These are phyloP conservation scores for Mucor saturninus DNA, from an alignment of 371 early-diverging fungal genomes.

Conservation along the genomic window DNA sequence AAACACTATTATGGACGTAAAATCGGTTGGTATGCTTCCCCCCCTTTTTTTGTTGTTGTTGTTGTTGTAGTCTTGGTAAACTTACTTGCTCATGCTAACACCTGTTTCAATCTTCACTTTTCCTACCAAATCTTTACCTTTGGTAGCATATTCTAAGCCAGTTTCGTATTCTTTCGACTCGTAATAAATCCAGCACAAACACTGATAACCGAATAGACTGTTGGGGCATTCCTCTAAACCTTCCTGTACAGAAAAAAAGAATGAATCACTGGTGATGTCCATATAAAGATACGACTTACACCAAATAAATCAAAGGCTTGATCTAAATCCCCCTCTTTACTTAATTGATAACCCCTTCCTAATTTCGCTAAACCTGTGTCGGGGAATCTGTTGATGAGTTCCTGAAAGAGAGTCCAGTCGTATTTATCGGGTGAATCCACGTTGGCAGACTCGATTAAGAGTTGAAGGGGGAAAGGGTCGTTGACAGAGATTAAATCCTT, in stretches of 20 bases:
- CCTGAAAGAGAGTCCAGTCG: slow-evolving; percentile 45
- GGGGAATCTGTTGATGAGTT: slow-evolving; percentile 51
- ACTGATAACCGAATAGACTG: slow-evolving; percentile 57
- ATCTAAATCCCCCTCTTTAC: slow-evolving; percentile 46
- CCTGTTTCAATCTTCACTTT: slow-evolving; percentile 44
- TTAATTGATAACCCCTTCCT: slow-evolving; percentile 52
- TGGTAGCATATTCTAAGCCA: slow-evolving; percentile 66
- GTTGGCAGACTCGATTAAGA: slow-evolving; percentile 56
- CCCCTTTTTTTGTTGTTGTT: not conserved
- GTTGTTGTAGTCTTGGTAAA: too few relatives aligned
- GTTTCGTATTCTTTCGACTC: slow-evolving; percentile 60
- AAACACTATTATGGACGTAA: slow-evolving; percentile 34
- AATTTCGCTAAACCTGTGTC: slow-evolving; percentile 57
- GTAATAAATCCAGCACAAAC: slow-evolving; percentile 60
- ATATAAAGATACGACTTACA: slow-evolving; percentile 24
- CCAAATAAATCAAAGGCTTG: slow-evolving; percentile 52
- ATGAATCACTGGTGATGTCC: slow-evolving; percentile 1
- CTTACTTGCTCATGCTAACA: slow-evolving; percentile 44
- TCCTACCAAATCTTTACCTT: slow-evolving; percentile 49
- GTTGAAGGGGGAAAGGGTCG: slow-evolving; percentile 54
- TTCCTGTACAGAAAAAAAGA: slow-evolving; percentile 33
- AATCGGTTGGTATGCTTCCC: too few relatives aligned
- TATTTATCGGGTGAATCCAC: slow-evolving; percentile 52
- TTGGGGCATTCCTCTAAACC: slow-evolving; percentile 53
- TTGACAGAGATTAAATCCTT: slow-evolving; percentile 35